A percentile compares a stretch with the other conserved stretches of the same genome.
phyloP scores from a whole-genome alignment of 2,329 filamentous ascomycete species.

The Aspergillus novofumigatus region DNA sequence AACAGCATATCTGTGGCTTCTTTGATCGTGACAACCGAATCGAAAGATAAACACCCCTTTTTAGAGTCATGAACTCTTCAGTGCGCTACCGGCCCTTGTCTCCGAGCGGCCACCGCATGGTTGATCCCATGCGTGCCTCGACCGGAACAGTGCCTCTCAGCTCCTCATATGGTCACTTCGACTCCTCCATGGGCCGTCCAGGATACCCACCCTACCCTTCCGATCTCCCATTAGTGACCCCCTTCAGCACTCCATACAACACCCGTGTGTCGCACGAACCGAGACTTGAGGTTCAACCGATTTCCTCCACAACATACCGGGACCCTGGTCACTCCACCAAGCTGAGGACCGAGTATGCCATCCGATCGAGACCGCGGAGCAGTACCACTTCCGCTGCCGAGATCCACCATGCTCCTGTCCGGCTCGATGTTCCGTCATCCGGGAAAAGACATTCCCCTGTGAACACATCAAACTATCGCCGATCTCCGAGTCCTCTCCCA shows the following conservation, averaged over 20 bases:
- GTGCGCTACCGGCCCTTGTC: slow-evolving; percentile 33
- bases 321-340: slow-evolving; percentile 29
- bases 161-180: slow-evolving; percentile 33
- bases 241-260: slow-evolving; percentile 28
- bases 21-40: neutral
- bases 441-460: slow-evolving; percentile 22
- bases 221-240: slow-evolving; percentile 24
- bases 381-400: slow-evolving; percentile 30
- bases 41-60: neutral
- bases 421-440: slow-evolving; percentile 25
- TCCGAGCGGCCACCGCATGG: slow-evolving; percentile 28
- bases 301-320: slow-evolving; percentile 30
- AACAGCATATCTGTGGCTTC: neutral
- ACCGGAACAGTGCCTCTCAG: slow-evolving; percentile 36
- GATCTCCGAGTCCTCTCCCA: slow-evolving; percentile 30
- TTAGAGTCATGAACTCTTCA: slow-evolving; percentile 22
- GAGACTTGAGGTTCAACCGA: slow-evolving; percentile 30
- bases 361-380: slow-evolving; percentile 35
- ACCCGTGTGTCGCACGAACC: slow-evolving; percentile 22
- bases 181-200: slow-evolving; percentile 24
- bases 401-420: slow-evolving; percentile 21
- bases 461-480: slow-evolving; percentile 25
- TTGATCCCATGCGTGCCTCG: slow-evolving; percentile 38
- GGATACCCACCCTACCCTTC: slow-evolving; percentile 31
- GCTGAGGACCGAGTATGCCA: slow-evolving; percentile 34